Conservation (phyloP, 129 eudicot genomes). For the Tagetes erecta region DNA sequence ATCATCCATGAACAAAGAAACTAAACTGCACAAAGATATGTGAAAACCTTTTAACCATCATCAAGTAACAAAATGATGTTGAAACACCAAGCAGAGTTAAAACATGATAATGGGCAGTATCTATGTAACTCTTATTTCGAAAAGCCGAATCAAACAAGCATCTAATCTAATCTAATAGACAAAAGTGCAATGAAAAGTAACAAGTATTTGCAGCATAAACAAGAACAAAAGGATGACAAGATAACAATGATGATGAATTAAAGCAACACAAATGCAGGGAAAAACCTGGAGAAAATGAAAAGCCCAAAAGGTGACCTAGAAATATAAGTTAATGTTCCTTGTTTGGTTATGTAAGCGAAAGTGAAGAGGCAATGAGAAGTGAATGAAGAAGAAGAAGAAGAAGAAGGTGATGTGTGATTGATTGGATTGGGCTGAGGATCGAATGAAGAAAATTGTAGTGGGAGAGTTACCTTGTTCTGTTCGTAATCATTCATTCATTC, state of each 20-base stretch:
- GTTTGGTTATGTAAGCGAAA: slow-evolving; percentile 18
- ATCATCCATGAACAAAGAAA: slow-evolving; percentile 70
- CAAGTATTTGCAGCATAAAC: slow-evolving; percentile 17
- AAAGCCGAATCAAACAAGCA: too few species aligned
- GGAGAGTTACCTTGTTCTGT: slow-evolving; percentile 18
- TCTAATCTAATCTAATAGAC: too few species aligned
- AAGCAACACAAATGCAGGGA: neutral
- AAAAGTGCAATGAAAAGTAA: neutral
- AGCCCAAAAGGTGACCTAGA: slow-evolving; percentile 35
- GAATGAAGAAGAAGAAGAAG: slow-evolving; percentile 5
- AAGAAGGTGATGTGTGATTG: neutral
- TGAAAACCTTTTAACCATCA: slow-evolving; percentile 16
- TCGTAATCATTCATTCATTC: too few species aligned
- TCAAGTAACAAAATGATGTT: too few species aligned
- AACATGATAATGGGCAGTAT: too few species aligned
- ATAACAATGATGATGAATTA: too few species aligned
- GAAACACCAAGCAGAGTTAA: too few species aligned
- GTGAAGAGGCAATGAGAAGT: slow-evolving; percentile 20
- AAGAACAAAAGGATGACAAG: neutral
- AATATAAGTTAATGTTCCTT: neutral
- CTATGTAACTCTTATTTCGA: too few species aligned
- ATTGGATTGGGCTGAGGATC: slow-evolving; percentile 23
- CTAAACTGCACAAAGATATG: slow-evolving; percentile 53
- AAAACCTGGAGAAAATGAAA: neutral
- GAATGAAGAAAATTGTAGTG: neutral